These are phyloP conservation scores for Eimeria maxima DNA, from an alignment of 169 alveolate genomes.

Conservation along the genomic window DNA sequence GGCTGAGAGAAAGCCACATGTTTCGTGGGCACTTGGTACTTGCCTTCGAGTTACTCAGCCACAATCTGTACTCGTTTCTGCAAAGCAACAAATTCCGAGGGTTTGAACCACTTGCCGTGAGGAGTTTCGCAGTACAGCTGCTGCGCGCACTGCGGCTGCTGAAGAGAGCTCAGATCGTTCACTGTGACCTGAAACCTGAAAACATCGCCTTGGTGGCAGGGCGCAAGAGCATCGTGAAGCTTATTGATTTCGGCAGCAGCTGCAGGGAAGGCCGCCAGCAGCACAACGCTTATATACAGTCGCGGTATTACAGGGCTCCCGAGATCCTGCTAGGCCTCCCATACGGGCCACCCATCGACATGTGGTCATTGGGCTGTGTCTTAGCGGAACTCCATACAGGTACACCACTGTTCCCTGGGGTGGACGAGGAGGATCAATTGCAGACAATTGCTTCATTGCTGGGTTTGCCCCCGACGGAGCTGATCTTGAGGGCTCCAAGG, in stretches of 20 bases:
- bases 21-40: constrained; percentile 96
- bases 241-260: constrained; percentile 98
- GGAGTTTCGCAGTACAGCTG: constrained; percentile 88
- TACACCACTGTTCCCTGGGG: constrained; percentile 92
- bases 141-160: constrained; percentile 90
- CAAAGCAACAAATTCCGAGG: constrained; percentile 66
- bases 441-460: constrained; percentile 88
- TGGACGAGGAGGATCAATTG: constrained; percentile 87
- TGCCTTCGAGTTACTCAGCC: constrained; percentile 95
- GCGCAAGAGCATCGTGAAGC: constrained; percentile 89
- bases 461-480: constrained; percentile 80
- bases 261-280: constrained; percentile 95
- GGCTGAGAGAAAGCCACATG: constrained; percentile 35
- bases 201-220: constrained; percentile 91
- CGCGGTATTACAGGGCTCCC: constrained; percentile 98
- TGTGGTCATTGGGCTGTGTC: constrained; percentile 99
- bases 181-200: constrained; percentile 97
- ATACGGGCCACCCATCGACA: constrained; percentile 98
- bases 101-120: constrained; percentile 62
- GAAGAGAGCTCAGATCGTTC: constrained; percentile 91
- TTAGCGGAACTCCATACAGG: constrained; percentile 97
- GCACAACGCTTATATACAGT: constrained; percentile 96
- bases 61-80: constrained; percentile 83
- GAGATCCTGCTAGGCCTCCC: constrained; percentile 98
- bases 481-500: constrained; percentile 53